Conservation (phyloP, 2,329 filamentous ascomycete genomes). For the Phyllachora maydis region DNA sequence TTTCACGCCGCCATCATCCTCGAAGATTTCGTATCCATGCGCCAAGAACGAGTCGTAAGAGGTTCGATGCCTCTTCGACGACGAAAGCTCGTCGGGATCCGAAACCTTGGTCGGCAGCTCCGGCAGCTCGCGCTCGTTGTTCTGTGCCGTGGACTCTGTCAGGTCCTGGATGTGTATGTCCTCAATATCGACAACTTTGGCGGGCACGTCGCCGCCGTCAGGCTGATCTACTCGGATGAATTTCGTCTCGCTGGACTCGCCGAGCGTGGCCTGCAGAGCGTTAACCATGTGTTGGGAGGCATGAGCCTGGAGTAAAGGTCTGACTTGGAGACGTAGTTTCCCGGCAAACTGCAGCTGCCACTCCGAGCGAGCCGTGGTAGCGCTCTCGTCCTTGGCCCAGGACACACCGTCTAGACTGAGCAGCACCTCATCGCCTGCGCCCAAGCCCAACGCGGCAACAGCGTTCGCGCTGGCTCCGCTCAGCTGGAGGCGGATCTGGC, state of each 20-base stretch:
- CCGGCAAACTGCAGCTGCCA: constrained; percentile 37
- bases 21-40: constrained; percentile 44
- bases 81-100: too few relatives aligned
- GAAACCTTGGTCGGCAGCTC: too few relatives aligned
- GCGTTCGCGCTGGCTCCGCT: constrained; percentile 47
- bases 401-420: constrained; percentile 48
- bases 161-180: too few relatives aligned
- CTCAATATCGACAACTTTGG: constrained; percentile 4
- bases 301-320: too few relatives aligned
- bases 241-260: constrained; percentile 23
- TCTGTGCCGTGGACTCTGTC: too few relatives aligned
- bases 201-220: too few relatives aligned
- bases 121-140: too few relatives aligned
- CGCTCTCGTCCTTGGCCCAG: constrained; percentile 35
- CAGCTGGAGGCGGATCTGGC: constrained; percentile 67
- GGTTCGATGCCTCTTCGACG: constrained; percentile 44
- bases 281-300: too few relatives aligned
- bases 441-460: constrained; percentile 44
- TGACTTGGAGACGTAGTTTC: constrained; percentile 26
- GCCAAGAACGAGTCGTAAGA: constrained; percentile 50
- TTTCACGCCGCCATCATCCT: constrained; percentile 41
- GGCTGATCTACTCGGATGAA: constrained; percentile 31
- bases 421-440: constrained; percentile 58
- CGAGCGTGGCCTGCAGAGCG: constrained; percentile 21
- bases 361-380: constrained; percentile 28